These are phyloP conservation scores for Coprinopsis marcescibilis DNA, from an alignment of 768 basidiomycete genomes.

Conservation along the genomic window DNA sequence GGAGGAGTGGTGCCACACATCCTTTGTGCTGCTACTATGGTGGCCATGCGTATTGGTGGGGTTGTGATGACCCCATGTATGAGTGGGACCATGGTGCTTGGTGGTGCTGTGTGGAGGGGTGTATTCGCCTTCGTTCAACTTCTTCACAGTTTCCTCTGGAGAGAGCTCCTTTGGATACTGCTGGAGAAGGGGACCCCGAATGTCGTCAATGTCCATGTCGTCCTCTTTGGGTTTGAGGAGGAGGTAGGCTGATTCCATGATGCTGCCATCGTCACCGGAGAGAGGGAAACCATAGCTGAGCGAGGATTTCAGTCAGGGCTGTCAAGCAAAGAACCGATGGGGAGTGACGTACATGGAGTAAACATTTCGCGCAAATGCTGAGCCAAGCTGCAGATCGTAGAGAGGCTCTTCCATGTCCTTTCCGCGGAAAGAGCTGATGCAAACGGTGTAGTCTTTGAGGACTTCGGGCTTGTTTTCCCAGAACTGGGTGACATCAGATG, in stretches of 20 bases:
- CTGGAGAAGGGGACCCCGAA: background rate
- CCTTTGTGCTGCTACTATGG: too few species aligned
- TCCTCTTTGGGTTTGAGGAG: background rate
- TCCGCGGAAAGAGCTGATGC: background rate
- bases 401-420: background rate
- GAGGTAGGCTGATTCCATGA: background rate
- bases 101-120: too few species aligned
- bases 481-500: background rate
- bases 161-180: background rate
- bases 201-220: background rate
- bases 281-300: constrained; percentile 1
- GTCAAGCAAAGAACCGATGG: background rate
- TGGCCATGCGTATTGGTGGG: too few species aligned
- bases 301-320: background rate
- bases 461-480: background rate
- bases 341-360: background rate
- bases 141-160: background rate
- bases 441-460: constrained; percentile 3
- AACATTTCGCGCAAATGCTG: constrained; percentile 1
- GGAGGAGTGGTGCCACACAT: too few species aligned
- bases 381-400: background rate
- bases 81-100: too few species aligned
- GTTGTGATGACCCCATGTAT: too few species aligned
- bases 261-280: background rate
- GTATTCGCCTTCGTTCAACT: too few species aligned